Percentiles rank a stretch among this genome's conserved stretches.
Evolutionary conservation across 2,329 filamentous ascomycete genomes (phyloP).

Genomic region (Hymenoscyphus repandus): DNA sequence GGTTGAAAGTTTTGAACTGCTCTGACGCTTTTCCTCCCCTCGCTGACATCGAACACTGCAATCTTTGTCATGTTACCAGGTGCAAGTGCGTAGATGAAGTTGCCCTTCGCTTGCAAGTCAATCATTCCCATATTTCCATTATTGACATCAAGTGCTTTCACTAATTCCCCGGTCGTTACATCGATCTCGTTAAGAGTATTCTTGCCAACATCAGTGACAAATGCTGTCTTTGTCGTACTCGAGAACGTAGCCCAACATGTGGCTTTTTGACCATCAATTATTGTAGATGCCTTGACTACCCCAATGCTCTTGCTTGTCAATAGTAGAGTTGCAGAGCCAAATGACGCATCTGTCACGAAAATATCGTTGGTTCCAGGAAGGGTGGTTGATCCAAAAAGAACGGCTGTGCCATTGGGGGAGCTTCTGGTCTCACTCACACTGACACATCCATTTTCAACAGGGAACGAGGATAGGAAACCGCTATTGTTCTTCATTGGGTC

Average conservation of each 20-base stretch:
- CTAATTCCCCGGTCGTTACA: conserved; percentile 41
- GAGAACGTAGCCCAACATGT: conserved; percentile 56
- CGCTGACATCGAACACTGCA: conserved; percentile 36
- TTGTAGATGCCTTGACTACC: conserved; percentile 24
- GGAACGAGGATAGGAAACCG: conserved; percentile 50
- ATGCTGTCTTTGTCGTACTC: conserved; percentile 43
- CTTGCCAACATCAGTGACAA: conserved; percentile 50
- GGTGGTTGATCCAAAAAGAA: conserved; percentile 48
- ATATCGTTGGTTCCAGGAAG: conserved; percentile 37
- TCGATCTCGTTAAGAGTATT: conserved; percentile 55
- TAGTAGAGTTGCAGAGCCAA: conserved; percentile 47
- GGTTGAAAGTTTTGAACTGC: conserved; percentile 38
- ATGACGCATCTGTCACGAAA: conserved; percentile 53
- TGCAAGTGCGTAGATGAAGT: conserved; percentile 51
- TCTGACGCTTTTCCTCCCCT: conserved; percentile 27
- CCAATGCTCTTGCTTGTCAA: conserved; percentile 41
- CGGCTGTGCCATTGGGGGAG: conserved; percentile 49
- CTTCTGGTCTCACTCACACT: conserved; percentile 31
- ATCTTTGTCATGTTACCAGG: conserved; percentile 27
- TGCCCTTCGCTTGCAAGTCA: conserved; percentile 47
- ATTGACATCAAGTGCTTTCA: conserved; percentile 38
- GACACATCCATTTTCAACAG: conserved; percentile 31
- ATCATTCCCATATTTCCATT: conserved; percentile 48
- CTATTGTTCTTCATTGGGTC: conserved; percentile 48
- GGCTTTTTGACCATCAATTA: conserved; percentile 46